Conservation (phyloP, 1,139 yeast species). For the Kodamaea ohmeri region DNA sequence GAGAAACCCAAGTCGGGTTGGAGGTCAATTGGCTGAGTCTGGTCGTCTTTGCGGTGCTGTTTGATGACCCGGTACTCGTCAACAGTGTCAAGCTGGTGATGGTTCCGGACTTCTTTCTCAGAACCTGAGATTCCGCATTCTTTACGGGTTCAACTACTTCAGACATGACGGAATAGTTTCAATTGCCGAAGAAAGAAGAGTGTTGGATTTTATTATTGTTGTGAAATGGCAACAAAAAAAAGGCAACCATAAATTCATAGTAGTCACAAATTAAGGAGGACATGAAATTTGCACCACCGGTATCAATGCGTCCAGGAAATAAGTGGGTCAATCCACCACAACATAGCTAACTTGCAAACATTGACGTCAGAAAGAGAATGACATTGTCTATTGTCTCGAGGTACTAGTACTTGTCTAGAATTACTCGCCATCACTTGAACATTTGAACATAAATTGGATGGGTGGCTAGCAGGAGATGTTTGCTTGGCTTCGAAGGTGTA, state of each 20-base stretch:
- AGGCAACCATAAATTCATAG: conserved; percentile 3
- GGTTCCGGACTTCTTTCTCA: conserved; percentile 12
- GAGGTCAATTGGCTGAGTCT: conserved; percentile 41
- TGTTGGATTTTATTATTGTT: conserved; percentile 6
- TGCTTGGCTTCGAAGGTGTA: background rate
- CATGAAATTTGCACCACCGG: conserved; percentile 4
- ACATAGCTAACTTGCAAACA: background rate
- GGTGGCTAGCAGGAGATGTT: too few relatives aligned
- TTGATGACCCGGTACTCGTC: conserved; percentile 5
- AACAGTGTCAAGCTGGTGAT: conserved; percentile 6
- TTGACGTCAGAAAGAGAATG: too few relatives aligned
- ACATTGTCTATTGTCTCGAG: too few relatives aligned
- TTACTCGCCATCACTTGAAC: too few relatives aligned
- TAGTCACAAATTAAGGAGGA: conserved; percentile 7
- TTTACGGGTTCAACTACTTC: conserved; percentile 21
- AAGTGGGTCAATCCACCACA: background rate
- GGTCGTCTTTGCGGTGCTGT: conserved; percentile 9
- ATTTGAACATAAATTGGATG: too few relatives aligned
- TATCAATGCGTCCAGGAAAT: background rate
- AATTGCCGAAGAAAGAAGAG: conserved; percentile 4
- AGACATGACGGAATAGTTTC: conserved; percentile 18
- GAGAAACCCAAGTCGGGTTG: conserved; percentile 49
- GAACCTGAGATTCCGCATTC: conserved; percentile 12
- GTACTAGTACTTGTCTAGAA: too few relatives aligned
- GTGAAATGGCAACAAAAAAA: conserved; percentile 9